Percentiles rank a stretch among this genome's conserved stretches.
Evolutionary conservation across 495 filamentous ascomycete genomes (phyloP).

Genomic region (Penicillium simplicissimum): DNA sequence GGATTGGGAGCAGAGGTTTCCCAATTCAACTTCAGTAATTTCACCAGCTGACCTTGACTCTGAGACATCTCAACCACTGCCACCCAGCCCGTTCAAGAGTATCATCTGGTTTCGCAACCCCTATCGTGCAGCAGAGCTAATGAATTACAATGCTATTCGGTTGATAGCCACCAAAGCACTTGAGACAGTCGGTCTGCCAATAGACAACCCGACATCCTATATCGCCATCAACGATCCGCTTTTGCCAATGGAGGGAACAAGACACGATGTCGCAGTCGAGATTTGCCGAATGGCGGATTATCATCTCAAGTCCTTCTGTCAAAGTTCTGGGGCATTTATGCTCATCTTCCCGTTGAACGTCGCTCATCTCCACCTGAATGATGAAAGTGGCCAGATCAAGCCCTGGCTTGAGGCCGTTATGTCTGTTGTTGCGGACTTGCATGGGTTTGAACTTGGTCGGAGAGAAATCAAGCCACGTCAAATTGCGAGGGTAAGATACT

Average conservation of each 20-base stretch:
- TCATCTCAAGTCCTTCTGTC: constrained; percentile 15
- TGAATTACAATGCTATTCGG: constrained; percentile 15
- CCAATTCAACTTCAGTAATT: constrained; percentile 9
- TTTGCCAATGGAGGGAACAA: constrained; percentile 21
- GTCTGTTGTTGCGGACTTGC: constrained; percentile 15
- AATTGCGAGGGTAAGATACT: neutral
- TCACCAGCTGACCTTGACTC: neutral
- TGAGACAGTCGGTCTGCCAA: constrained; percentile 6
- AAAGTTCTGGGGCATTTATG: constrained; percentile 20
- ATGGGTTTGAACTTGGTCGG: constrained; percentile 25
- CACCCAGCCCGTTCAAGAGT: constrained; percentile 19
- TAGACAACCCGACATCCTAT: neutral
- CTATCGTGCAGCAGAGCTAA: constrained; percentile 19
- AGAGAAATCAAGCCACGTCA: constrained; percentile 16
- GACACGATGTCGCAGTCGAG: constrained; percentile 21
- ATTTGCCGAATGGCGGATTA: constrained; percentile 24
- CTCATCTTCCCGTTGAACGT: constrained; percentile 24
- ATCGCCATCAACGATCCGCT: constrained; percentile 15
- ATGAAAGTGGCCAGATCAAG: neutral
- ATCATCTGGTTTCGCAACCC: constrained; percentile 18
- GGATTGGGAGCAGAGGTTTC: constrained; percentile 18
- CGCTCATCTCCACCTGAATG: constrained; percentile 17
- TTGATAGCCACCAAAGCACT: constrained; percentile 14
- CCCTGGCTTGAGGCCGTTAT: constrained; percentile 18
- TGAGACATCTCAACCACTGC: neutral